Percentiles rank a stretch among this genome's conserved stretches.
Conservation (phyloP, 768 basidiomycete genomes). For the Naganishia randhawae region DNA sequence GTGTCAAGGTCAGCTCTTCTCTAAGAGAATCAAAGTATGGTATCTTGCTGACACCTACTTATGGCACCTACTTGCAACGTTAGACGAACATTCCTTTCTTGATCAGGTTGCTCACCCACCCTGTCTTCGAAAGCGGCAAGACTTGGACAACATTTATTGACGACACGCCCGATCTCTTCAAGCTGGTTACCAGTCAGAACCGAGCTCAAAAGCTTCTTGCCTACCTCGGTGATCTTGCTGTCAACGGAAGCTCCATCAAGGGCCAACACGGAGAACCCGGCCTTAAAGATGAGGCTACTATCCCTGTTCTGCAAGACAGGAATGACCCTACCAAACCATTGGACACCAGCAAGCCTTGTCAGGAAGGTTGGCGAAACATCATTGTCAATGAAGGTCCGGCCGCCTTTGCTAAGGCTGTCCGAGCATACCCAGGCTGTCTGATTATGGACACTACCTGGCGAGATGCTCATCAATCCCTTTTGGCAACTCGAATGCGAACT, state of each 20-base stretch:
- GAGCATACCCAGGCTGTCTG: slow-evolving; percentile 87
- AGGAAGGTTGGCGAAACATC: slow-evolving; percentile 94
- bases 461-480: slow-evolving; percentile 95
- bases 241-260: slow-evolving; percentile 97
- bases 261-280: slow-evolving; percentile 95
- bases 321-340: slow-evolving; percentile 69
- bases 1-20: slow-evolving; percentile 72
- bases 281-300: slow-evolving; percentile 76
- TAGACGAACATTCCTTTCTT: slow-evolving; percentile 99
- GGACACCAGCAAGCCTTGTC: slow-evolving; percentile 77
- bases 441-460: slow-evolving; percentile 88
- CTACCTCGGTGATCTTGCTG: slow-evolving; percentile 94
- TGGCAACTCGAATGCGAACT: slow-evolving; percentile 92
- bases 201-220: slow-evolving; percentile 95
- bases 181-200: slow-evolving; percentile 94
- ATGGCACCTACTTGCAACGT: neutral
- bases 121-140: slow-evolving; percentile 90
- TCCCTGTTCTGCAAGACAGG: slow-evolving; percentile 74
- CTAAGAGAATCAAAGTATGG: slow-evolving; percentile 28
- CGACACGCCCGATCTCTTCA: slow-evolving; percentile 98
- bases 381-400: slow-evolving; percentile 97
- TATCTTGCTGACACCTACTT: neutral
- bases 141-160: slow-evolving; percentile 99
- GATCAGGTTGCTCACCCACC: slow-evolving; percentile 94
- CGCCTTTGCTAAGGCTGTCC: slow-evolving; percentile 95